Base-by-base conservation (phyloP, 2,329 filamentous ascomycete species). In the Escovopsis sp. region DNA sequence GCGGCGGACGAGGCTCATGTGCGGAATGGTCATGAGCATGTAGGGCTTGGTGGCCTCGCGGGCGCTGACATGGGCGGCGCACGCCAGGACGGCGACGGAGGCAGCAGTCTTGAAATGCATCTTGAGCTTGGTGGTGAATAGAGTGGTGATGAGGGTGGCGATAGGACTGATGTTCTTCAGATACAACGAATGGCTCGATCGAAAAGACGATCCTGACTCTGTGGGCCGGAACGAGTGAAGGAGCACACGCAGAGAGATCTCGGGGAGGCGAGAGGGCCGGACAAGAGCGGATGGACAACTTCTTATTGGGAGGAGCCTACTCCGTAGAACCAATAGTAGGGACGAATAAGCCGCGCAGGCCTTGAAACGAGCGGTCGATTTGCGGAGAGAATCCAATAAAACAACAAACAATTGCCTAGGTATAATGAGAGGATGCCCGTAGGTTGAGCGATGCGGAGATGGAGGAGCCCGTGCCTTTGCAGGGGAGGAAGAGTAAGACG, bases 1-100 rank as follows among this genome's bases (percentile, higher is more conserved):
- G 54, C 67, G 68, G 50, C 58, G 63, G 37, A 55, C 54, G 40
- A 71, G 56, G 44, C 67, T 65, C 48, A 69, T 47, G 39, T 57
- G 58, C 40, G 54, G 52, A 42, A 63, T 45, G 44, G 59, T 50
- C 54, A 57, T 62, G 47, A 62, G 56, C 50, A 55, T 57, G 52
- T 63, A 64, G 38, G 59, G 60, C 52, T 59, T 46, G 42, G 54
- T 45, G 44, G 52, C 34, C 34, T 46, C 40, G 34, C 45, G 45
- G 31, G 57, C 55, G 41, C 51, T 53, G 44, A 50, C 60, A 46
- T 49, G 49, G 39, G 56, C 54, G 42, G 57, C 56, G 45, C 53
- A 56, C 36, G 60, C 60, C 54, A 63, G 44, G 43, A 63, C 40
- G 50, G 58, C 58, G 40, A 60, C 34, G 42, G 56, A 53, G 43